phyloP scores from a whole-genome alignment of 345 rosid species.

The Excoecaria agallocha region DNA sequence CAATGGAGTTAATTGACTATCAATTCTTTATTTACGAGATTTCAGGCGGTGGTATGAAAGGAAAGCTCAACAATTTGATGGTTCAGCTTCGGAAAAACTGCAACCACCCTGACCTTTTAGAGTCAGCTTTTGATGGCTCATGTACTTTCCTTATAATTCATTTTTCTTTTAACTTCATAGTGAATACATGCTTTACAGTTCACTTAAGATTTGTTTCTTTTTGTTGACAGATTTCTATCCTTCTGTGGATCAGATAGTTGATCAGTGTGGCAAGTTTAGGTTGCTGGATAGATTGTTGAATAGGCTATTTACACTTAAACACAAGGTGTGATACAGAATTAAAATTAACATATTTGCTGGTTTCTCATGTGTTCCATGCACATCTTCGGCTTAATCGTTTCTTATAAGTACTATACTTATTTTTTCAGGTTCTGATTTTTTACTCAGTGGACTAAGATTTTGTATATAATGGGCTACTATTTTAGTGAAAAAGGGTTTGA shows the following conservation, averaged over 20 bases:
- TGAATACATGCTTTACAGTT: background rate
- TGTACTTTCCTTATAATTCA: conserved; percentile 37
- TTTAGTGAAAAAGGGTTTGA: conserved; percentile 84
- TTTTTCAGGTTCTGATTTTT: conserved; percentile 74
- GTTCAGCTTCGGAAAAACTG: conserved; percentile 92
- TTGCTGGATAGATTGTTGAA: conserved; percentile 70
- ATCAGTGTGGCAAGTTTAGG: conserved; percentile 86
- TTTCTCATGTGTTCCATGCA: background rate
- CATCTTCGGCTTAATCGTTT: background rate
- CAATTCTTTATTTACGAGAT: conserved; percentile 7
- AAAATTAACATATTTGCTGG: conserved; percentile 3
- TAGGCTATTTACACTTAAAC: conserved; percentile 58
- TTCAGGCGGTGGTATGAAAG: conserved; percentile 56
- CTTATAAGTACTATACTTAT: conserved; percentile 13
- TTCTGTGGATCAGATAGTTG: conserved; percentile 72
- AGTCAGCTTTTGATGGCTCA: conserved; percentile 63
- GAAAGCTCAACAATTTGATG: conserved; percentile 74
- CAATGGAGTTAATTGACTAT: background rate
- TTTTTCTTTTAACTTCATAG: background rate
- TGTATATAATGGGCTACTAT: conserved; percentile 93
- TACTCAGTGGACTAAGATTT: conserved; percentile 82
- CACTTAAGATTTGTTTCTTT: conserved; percentile 8
- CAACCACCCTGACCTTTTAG: conserved; percentile 95
- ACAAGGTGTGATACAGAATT: conserved; percentile 55
- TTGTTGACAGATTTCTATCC: conserved; percentile 61